Evolutionary conservation across 495 filamentous ascomycete genomes (phyloP).

Genomic region (Daldinia bambusicola): DNA sequence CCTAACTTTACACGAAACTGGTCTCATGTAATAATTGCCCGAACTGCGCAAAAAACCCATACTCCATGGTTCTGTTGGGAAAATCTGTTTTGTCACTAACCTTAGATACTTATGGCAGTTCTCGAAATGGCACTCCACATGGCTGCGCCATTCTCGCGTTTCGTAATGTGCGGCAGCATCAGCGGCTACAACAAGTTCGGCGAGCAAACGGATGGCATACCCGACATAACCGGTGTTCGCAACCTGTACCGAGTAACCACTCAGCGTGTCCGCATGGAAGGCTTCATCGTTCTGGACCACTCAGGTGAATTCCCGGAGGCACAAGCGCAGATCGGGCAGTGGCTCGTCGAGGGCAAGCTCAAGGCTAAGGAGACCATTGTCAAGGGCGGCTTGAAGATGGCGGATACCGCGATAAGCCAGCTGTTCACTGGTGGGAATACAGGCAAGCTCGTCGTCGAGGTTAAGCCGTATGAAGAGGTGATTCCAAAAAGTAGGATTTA

Average conservation of each 20-base stretch:
- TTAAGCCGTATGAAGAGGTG: constrained; percentile 39
- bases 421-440: constrained; percentile 67
- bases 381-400: constrained; percentile 61
- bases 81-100: no score
- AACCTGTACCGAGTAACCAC: constrained; percentile 50
- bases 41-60: no score
- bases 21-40: no score
- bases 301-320: constrained; percentile 53
- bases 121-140: constrained; percentile 68
- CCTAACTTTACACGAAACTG: no score
- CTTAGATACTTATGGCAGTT: constrained; percentile 51
- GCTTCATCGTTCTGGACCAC: constrained; percentile 71
- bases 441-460: constrained; percentile 54
- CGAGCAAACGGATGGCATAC: constrained; percentile 40
- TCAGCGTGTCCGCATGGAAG: constrained; percentile 63
- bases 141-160: constrained; percentile 64
- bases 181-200: constrained; percentile 55
- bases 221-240: constrained; percentile 23
- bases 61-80: no score
- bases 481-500: no score
- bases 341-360: constrained; percentile 65
- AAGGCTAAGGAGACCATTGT: constrained; percentile 66
- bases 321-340: constrained; percentile 59
- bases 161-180: constrained; percentile 69
- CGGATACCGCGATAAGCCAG: constrained; percentile 61